Conservation (phyloP, 106 monocot genomes). For the Dendrobium huoshanense region DNA sequence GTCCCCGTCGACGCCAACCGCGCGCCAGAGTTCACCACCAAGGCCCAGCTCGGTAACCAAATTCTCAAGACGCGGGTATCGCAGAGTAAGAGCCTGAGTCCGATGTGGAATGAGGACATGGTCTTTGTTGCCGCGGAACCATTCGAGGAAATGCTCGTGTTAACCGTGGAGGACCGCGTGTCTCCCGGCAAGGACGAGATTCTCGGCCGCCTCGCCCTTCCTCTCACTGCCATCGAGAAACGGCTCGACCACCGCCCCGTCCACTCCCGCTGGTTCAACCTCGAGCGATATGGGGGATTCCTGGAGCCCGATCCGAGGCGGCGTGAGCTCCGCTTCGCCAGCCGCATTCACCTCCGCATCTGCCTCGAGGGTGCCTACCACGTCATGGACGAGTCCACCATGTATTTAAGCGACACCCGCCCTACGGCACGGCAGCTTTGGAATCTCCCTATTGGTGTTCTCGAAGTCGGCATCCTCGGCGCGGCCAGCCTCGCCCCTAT, state of each 20-base stretch:
- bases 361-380: constrained; percentile 71
- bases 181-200: constrained; percentile 39
- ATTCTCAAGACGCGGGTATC: constrained; percentile 25
- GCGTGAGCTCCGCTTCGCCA: constrained; percentile 51
- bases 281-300: constrained; percentile 40
- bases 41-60: constrained; percentile 33
- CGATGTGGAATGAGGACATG: constrained; percentile 54
- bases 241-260: constrained; percentile 60
- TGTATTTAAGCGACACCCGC: constrained; percentile 64
- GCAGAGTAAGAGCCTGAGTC: constrained; percentile 19
- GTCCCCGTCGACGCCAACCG: constrained; percentile 11
- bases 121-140: constrained; percentile 58
- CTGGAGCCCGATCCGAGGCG: constrained; percentile 39
- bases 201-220: constrained; percentile 41
- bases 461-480: constrained; percentile 59
- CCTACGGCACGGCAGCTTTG: constrained; percentile 68
- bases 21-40: constrained; percentile 2
- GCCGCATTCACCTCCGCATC: constrained; percentile 44
- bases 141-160: constrained; percentile 50
- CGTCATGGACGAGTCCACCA: constrained; percentile 69
- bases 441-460: constrained; percentile 51
- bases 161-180: constrained; percentile 41
- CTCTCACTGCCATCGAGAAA: constrained; percentile 47
- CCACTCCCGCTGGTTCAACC: constrained; percentile 60
- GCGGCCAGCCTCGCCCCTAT: constrained; percentile 43